phyloP scores from a whole-genome alignment of 2,329 filamentous ascomycete genomes.

The Claviceps sorghi region DNA sequence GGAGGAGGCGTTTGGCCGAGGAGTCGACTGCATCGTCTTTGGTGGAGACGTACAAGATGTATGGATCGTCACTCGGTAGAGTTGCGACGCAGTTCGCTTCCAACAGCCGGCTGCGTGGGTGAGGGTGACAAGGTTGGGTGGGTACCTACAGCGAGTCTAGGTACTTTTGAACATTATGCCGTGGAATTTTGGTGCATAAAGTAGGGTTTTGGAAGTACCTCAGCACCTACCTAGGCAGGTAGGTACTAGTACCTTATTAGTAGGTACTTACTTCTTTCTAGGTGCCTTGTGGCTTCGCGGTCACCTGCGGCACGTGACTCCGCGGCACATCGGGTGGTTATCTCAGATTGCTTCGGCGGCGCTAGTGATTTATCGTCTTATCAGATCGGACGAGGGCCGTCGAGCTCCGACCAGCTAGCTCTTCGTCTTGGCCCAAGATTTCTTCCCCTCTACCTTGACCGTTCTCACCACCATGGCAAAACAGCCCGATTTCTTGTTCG shows the following conservation, averaged over 20 bases:
- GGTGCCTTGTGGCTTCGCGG: neutral
- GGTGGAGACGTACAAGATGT: neutral
- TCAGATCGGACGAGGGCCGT: neutral
- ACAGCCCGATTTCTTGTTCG: neutral
- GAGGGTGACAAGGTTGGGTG: too few species aligned
- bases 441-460: neutral
- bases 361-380: neutral
- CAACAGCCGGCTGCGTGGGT: too few species aligned
- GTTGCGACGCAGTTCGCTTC: too few species aligned
- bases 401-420: neutral
- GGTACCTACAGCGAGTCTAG: too few species aligned
- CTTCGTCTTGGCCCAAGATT: neutral
- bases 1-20: neutral
- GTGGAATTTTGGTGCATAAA: too few species aligned
- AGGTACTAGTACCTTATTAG: too few species aligned
- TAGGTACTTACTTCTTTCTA: too few species aligned
- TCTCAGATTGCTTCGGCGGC: too few species aligned
- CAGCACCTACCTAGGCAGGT: too few species aligned
- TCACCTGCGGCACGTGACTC: neutral
- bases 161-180: too few species aligned
- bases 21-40: neutral
- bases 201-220: too few species aligned
- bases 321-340: too few species aligned
- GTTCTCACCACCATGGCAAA: neutral
- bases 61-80: neutral